These are phyloP conservation scores for Tulasnella sp. DNA, from an alignment of 768 basidiomycete genomes.

Conservation along the genomic window DNA sequence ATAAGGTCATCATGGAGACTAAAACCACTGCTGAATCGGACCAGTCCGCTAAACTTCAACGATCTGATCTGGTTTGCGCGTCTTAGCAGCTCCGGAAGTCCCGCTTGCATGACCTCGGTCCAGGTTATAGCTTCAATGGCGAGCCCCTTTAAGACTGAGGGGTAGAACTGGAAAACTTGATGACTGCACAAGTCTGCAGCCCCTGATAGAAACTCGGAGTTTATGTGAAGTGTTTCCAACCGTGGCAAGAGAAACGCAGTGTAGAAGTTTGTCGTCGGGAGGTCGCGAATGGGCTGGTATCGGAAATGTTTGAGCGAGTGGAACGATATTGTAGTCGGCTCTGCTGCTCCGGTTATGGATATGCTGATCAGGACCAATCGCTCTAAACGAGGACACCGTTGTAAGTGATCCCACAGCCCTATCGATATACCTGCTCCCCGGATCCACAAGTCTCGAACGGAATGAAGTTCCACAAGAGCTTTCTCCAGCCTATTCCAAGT, in stretches of 20 bases:
- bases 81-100: not conserved
- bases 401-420: not conserved
- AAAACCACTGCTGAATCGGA: not conserved
- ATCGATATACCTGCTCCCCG: not conserved
- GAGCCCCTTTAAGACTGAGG: not conserved
- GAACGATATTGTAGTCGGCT: not conserved
- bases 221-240: not conserved
- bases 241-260: not conserved
- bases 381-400: not conserved
- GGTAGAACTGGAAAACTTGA: not conserved
- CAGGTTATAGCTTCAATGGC: not conserved
- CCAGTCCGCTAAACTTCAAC: not conserved
- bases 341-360: not conserved
- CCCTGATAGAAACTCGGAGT: not conserved
- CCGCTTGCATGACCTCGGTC: not conserved
- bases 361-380: not conserved
- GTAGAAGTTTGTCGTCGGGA: not conserved
- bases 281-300: not conserved
- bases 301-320: not conserved
- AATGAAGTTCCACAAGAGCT: not conserved
- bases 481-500: not conserved
- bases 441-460: not conserved
- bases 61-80: not conserved
- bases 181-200: not conserved
- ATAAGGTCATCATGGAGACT: not conserved